These are phyloP conservation scores for Zizania palustris DNA, from an alignment of 202 grass and related monocot genomes.

Conservation along the genomic window DNA sequence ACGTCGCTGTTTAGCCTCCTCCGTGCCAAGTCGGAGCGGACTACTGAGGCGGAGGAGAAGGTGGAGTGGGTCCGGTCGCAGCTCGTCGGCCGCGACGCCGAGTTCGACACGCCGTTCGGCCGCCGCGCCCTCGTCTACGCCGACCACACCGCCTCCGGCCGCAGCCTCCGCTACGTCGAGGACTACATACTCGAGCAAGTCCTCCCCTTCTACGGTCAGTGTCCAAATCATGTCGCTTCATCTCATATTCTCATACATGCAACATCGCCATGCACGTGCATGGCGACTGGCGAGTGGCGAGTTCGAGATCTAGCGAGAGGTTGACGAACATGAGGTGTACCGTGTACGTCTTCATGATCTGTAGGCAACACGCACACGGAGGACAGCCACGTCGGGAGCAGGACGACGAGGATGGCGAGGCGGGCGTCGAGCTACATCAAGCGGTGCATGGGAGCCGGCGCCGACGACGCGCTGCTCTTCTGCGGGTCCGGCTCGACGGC, in stretches of 20 bases:
- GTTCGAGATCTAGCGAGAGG: no score
- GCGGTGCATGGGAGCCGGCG: slow-evolving; percentile 59
- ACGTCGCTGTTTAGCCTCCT: slow-evolving; percentile 40
- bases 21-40: slow-evolving; percentile 31
- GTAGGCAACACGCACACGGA: slow-evolving; percentile 88
- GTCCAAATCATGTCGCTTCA: neutral
- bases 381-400: slow-evolving; percentile 76
- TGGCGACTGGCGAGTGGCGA: no score
- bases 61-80: slow-evolving; percentile 72
- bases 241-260: slow-evolving; percentile 3
- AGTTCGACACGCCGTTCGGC: slow-evolving; percentile 72
- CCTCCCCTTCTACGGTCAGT: slow-evolving; percentile 73
- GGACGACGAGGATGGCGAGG: slow-evolving; percentile 50
- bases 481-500: slow-evolving; percentile 72
- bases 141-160: slow-evolving; percentile 78
- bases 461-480: slow-evolving; percentile 61
- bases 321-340: no score
- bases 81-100: slow-evolving; percentile 50
- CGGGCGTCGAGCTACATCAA: slow-evolving; percentile 66
- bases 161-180: slow-evolving; percentile 62
- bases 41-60: slow-evolving; percentile 46
- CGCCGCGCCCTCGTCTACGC: slow-evolving; percentile 62
- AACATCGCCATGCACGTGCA: neutral
- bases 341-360: no score
- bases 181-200: slow-evolving; percentile 73